A percentile compares a stretch with the other conserved stretches of the same genome.
Evolutionary conservation across 1,284 basidiomycete genomes (phyloP).

Genomic region (Cystobasidium pallidum): DNA sequence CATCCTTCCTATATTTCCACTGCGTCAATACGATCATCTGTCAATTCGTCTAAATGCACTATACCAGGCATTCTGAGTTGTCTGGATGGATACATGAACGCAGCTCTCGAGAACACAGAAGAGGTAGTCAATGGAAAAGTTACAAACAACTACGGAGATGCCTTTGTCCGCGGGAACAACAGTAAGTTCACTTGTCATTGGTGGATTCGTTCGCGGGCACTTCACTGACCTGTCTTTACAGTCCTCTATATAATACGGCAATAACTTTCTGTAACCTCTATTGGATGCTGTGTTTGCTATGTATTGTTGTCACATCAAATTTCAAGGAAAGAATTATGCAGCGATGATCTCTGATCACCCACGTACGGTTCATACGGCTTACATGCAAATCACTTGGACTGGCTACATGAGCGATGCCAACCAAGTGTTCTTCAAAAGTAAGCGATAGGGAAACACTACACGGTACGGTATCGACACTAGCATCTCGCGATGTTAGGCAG

Average conservation of each 20-base stretch:
- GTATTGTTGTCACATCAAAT: not conserved
- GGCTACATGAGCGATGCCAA: no score
- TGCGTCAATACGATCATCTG: not conserved
- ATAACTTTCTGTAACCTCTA: not conserved
- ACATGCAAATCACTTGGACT: no score
- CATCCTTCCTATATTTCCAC: not conserved
- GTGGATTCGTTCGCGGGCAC: no score
- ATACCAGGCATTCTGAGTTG: slow-evolving; percentile 86
- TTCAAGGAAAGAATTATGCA: no score
- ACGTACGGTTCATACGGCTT: no score
- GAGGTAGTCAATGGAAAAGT: slow-evolving; percentile 85
- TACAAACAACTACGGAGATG: slow-evolving; percentile 68
- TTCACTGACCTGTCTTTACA: slow-evolving; percentile 15
- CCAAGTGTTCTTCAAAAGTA: no score
- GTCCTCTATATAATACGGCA: slow-evolving; percentile 42
- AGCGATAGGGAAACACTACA: no score
- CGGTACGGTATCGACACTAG: no score
- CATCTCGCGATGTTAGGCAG: no score
- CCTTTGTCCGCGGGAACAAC: slow-evolving; percentile 78
- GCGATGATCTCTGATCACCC: no score
- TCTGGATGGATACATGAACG: slow-evolving; percentile 90
- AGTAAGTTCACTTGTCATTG: slow-evolving; percentile 63
- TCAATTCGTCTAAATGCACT: not conserved
- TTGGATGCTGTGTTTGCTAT: not conserved
- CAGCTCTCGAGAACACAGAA: slow-evolving; percentile 93